Percentiles rank a stretch among this genome's conserved stretches.
phyloP scores from a whole-genome alignment of 169 alveolate species.

The Besnoitia besnoiti region DNA sequence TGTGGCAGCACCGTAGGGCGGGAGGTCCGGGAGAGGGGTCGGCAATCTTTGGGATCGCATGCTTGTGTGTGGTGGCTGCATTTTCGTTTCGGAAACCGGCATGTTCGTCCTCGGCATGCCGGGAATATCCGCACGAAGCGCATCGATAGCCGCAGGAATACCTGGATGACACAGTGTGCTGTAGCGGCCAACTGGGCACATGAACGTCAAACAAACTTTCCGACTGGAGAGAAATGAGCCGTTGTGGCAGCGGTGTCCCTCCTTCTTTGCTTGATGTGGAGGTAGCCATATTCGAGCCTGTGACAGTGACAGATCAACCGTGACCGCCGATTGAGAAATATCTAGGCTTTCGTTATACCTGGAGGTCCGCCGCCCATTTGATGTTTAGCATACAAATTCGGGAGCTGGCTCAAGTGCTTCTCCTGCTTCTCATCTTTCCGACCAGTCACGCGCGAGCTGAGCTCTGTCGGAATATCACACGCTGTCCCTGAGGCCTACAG shows the following conservation, averaged over 20 bases:
- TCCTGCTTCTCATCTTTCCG: neutral
- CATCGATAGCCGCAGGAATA: neutral
- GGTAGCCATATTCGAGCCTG: neutral
- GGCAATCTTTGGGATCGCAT: neutral
- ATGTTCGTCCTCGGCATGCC: neutral
- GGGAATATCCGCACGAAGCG: neutral
- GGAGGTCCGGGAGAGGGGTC: neutral
- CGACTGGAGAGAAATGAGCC: neutral
- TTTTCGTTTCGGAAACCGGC: neutral
- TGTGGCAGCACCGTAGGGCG: neutral
- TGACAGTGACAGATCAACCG: neutral
- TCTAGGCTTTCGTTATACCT: neutral
- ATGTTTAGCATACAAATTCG: neutral
- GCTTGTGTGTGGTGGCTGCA: neutral
- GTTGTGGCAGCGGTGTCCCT: neutral
- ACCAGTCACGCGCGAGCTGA: neutral
- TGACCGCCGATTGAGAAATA: neutral
- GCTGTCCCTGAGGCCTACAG: neutral
- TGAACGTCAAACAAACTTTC: neutral
- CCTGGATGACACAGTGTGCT: neutral
- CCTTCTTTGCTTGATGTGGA: neutral
- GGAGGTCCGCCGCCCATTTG: neutral
- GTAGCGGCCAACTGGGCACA: neutral
- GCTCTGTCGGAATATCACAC: neutral
- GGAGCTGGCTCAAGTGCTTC: neutral